phyloP scores from a whole-genome alignment of 1,284 basidiomycete species.

The Irpex sp. region DNA sequence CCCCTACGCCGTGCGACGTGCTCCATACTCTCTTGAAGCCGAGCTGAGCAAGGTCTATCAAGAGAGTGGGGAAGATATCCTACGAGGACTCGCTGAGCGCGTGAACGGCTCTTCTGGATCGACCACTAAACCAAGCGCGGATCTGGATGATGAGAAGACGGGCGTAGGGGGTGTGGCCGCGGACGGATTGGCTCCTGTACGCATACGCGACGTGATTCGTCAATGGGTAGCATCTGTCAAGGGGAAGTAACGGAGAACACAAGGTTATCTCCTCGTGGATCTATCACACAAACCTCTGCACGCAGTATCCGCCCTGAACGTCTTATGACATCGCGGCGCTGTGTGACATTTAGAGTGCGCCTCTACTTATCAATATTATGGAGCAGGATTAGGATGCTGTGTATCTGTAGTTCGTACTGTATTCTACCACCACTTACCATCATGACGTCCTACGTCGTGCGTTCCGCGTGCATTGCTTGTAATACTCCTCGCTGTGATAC shows the following conservation, averaged over 20 bases:
- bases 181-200: slow-evolving; percentile 6
- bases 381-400: slow-evolving; percentile 4
- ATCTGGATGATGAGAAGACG: slow-evolving; percentile 10
- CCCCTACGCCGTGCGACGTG: slow-evolving; percentile 67
- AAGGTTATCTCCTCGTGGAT: background rate
- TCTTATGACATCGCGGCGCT: background rate
- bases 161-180: background rate
- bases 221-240: slow-evolving; percentile 11
- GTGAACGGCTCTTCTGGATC: slow-evolving; percentile 8
- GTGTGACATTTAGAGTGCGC: background rate
- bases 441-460: background rate
- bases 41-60: slow-evolving; percentile 61
- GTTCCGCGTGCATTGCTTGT: background rate
- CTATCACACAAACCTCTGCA: background rate
- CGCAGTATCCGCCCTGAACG: background rate
- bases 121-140: background rate
- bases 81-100: slow-evolving; percentile 37
- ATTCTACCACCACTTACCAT: background rate
- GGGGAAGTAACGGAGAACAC: background rate
- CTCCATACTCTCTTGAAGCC: slow-evolving; percentile 48
- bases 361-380: background rate
- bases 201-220: slow-evolving; percentile 14
- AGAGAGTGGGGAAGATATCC: slow-evolving; percentile 50
- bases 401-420: slow-evolving; percentile 9
- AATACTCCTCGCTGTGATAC: background rate